Evolutionary conservation across 768 basidiomycete genomes (phyloP).

Genomic region (Boletellus emodensis): DNA sequence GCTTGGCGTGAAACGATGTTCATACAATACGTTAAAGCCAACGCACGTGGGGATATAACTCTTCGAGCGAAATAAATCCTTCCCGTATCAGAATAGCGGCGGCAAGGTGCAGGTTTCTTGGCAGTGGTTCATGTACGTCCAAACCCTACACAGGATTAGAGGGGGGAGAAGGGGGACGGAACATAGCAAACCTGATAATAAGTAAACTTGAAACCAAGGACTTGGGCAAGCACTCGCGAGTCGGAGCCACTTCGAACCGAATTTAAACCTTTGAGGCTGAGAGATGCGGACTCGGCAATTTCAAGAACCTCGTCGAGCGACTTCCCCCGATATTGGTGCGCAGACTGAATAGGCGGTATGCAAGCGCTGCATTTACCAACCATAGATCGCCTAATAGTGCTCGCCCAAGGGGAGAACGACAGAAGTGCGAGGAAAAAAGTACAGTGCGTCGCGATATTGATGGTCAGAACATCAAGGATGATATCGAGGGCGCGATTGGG

Average conservation of each 20-base stretch:
- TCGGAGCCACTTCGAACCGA: conserved; percentile 29
- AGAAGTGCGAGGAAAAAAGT: conserved; percentile 86
- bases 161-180: not conserved
- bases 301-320: conserved; percentile 62
- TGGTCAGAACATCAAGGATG: conserved; percentile 85
- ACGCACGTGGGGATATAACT: conserved; percentile 89
- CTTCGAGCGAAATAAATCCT: conserved; percentile 81
- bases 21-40: not conserved
- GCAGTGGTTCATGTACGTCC: conserved; percentile 57
- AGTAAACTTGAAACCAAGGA: conserved; percentile 96
- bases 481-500: conserved; percentile 93
- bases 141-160: conserved; percentile 39
- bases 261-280: conserved; percentile 2
- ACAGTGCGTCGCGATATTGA: conserved; percentile 78
- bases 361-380: conserved; percentile 24
- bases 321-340: conserved; percentile 51
- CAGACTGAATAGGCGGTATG: conserved; percentile 38
- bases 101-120: conserved; percentile 72
- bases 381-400: conserved; percentile 36
- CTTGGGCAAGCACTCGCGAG: conserved; percentile 75
- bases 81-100: conserved; percentile 89
- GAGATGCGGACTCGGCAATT: conserved; percentile 41
- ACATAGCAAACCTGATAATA: conserved; percentile 71
- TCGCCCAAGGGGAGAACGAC: conserved; percentile 85
- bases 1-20: conserved; percentile 6